phyloP scores from a whole-genome alignment of 768 basidiomycete species.

The Hortiboletus flavorubellus region DNA sequence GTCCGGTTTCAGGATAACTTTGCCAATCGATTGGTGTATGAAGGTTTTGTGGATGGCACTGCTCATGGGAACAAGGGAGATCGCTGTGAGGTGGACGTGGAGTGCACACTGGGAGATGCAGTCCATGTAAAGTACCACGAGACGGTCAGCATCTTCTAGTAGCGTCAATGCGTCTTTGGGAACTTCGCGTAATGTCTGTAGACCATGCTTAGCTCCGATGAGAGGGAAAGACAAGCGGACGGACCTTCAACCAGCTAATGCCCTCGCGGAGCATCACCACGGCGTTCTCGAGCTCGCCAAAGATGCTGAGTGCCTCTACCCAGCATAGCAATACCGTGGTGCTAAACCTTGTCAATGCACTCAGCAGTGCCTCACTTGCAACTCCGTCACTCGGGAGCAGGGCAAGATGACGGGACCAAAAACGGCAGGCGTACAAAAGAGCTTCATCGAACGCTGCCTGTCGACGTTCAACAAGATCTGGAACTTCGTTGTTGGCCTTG shows the following conservation, averaged over 20 bases:
- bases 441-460: constrained; percentile 12
- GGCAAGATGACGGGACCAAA: constrained; percentile 18
- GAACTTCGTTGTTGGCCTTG: constrained; percentile 14
- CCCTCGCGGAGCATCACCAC: constrained; percentile 14
- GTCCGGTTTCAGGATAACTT: neutral
- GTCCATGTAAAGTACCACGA: constrained; percentile 20
- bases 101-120: constrained; percentile 20
- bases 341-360: constrained; percentile 11
- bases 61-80: neutral
- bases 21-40: constrained; percentile 5
- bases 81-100: constrained; percentile 15
- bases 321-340: constrained; percentile 13
- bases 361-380: constrained; percentile 10
- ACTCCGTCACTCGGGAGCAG: constrained; percentile 9
- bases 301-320: constrained; percentile 19
- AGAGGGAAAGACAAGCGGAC: neutral
- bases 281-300: constrained; percentile 15
- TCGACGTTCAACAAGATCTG: constrained; percentile 16
- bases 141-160: constrained; percentile 18
- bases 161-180: constrained; percentile 7
- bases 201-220: neutral
- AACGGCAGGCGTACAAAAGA: constrained; percentile 18
- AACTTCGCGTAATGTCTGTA: constrained; percentile 4
- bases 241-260: constrained; percentile 16
- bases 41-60: constrained; percentile 8